Base-by-base conservation (phyloP, 2,329 filamentous ascomycete species). In the Fusarium sp. region DNA sequence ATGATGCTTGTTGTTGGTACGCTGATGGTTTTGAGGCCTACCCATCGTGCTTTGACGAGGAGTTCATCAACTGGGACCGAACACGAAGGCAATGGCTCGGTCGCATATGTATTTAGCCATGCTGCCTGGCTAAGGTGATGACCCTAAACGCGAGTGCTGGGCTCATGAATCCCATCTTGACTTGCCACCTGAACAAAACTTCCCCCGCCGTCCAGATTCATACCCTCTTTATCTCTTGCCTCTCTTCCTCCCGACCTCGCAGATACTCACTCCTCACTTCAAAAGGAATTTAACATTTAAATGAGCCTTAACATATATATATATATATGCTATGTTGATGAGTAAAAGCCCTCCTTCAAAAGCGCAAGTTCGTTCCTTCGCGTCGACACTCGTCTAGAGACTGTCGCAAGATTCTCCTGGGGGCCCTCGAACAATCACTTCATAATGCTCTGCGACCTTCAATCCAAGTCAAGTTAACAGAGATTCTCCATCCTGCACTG, bases 261-360 rank as follows among this genome's bases (percentile, higher is more conserved):
- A 46, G 8, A 1, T 4, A 9, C 42, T 27, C 2, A 1, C 2
- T 46, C 8, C 6, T 17, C 16, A 22, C 42, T 46, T 17, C 8
- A 11, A 17, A 3, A 46, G 5, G 14, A 10, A 9, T 12, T 17
- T 7, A 7, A n/a, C 10, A n/a, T 12, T 8, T 0, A 31, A 31
- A 0, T 3, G n/a, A 8, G 3, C 4, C 16, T 29, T 2, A 3
- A n/a, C 5, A 12, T 49, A 12, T 7, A n/a, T 10, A 5, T 51
- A 29, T n/a, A n/a, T n/a, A n/a, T 5, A 3, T 51, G 3, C n/a
- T n/a, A n/a, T 51, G 46, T 27, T 51, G 6, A 5, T 12, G 12
- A n/a, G 12, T 9, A 2, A 51, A 11, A 29, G 3, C 6, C 10
- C 5, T n/a, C 16, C 24, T 12, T 2, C 9, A 2, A 24, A n/a